Conservation (phyloP, 1,284 basidiomycete genomes). For the Sanghuangporus baumii region DNA sequence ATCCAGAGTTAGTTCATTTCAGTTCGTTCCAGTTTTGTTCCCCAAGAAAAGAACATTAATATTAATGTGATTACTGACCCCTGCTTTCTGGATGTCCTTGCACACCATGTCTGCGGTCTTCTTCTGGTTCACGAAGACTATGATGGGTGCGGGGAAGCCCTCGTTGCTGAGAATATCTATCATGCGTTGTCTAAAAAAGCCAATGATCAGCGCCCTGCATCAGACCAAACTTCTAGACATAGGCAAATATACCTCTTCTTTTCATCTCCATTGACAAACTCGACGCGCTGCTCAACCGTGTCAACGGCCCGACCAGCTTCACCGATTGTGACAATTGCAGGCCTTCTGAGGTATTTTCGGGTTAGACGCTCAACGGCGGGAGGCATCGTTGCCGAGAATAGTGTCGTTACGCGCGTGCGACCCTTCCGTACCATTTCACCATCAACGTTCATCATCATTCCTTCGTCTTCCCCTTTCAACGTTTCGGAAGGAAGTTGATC, state of each 20-base stretch:
- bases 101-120: conserved; percentile 97
- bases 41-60: conserved; percentile 1
- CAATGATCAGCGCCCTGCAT: conserved; percentile 14
- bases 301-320: conserved; percentile 97
- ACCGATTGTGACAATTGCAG: conserved; percentile 95
- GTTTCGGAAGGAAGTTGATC: conserved; percentile 86
- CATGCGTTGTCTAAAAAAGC: conserved; percentile 57
- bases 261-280: conserved; percentile 90
- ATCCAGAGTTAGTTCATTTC: conserved; percentile 13
- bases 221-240: conserved; percentile 1
- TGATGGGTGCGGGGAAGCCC: conserved; percentile 85
- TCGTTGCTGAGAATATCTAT: conserved; percentile 88
- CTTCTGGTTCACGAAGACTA: conserved; percentile 99
- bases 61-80: conserved; percentile 41
- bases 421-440: conserved; percentile 65
- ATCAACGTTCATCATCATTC: conserved; percentile 61
- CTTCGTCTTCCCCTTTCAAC: conserved; percentile 77
- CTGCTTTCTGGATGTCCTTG: conserved; percentile 83
- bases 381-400: conserved; percentile 99
- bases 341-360: conserved; percentile 87
- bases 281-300: conserved; percentile 94
- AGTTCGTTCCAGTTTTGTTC: too few relatives aligned
- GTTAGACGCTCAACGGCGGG: conserved; percentile 91
- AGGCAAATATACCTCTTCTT: conserved; percentile 75
- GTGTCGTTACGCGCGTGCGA: conserved; percentile 79